Conservation (phyloP, 495 filamentous ascomycete species). For the Annulohypoxylon stygium region DNA sequence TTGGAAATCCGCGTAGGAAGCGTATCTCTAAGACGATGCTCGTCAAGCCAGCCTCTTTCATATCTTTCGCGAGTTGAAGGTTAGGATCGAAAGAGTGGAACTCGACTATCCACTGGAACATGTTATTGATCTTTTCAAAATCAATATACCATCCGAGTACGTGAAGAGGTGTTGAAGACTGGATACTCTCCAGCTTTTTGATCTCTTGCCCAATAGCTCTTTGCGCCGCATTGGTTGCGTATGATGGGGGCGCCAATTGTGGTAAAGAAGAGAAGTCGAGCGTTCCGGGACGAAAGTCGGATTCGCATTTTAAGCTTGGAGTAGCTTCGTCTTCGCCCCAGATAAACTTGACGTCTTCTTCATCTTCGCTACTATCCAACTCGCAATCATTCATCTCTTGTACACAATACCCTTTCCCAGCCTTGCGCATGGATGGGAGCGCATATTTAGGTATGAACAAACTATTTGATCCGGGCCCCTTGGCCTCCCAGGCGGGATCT, state of each 20-base stretch:
- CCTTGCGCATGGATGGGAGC: constrained; percentile 20
- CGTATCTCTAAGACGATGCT: constrained; percentile 86
- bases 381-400: constrained; percentile 48
- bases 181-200: constrained; percentile 69
- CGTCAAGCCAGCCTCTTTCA: constrained; percentile 70
- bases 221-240: constrained; percentile 74
- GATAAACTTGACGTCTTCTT: constrained; percentile 66
- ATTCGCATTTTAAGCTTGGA: constrained; percentile 47
- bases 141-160: constrained; percentile 91
- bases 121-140: constrained; percentile 65
- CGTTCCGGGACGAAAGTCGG: constrained; percentile 75
- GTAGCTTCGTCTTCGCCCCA: constrained; percentile 50
- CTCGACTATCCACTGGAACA: constrained; percentile 96
- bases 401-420: not conserved
- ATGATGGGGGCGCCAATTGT: constrained; percentile 72
- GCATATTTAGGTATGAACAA: constrained; percentile 44
- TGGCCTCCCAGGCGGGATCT: constrained; percentile 23
- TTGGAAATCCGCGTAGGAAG: constrained; percentile 79
- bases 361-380: constrained; percentile 62
- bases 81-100: constrained; percentile 81
- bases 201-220: constrained; percentile 74
- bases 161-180: constrained; percentile 70
- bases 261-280: constrained; percentile 69
- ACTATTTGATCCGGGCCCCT: not conserved
- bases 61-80: constrained; percentile 80